Evolutionary conservation across 441 rosid species (phyloP).

Genomic region (Croton setiger): DNA sequence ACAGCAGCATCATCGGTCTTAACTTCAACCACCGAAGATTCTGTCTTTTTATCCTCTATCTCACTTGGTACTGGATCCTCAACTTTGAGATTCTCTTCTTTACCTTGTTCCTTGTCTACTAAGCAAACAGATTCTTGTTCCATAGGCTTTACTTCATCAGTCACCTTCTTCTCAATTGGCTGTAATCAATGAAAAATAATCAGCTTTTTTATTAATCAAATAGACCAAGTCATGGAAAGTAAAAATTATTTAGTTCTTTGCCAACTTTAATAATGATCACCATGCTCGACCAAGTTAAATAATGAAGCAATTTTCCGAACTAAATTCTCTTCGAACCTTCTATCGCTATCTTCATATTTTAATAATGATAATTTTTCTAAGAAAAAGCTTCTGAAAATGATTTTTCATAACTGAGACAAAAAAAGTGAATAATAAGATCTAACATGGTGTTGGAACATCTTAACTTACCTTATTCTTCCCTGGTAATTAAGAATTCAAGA

Average conservation of each 20-base stretch:
- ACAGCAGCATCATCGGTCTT: conserved; percentile 3
- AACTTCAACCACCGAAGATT: conserved; percentile 9
- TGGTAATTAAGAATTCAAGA: no score
- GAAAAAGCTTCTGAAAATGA: no score
- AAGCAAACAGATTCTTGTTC: not conserved
- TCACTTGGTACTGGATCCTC: conserved; percentile 1
- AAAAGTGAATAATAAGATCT: no score
- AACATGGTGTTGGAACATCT: no score
- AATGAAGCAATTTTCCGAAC: no score
- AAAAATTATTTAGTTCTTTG: not conserved
- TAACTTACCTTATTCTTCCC: no score
- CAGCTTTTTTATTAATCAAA: not conserved
- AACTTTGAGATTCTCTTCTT: not conserved
- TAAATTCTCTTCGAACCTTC: no score
- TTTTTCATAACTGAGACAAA: no score
- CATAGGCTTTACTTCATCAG: conserved; percentile 9
- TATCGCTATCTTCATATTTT: no score
- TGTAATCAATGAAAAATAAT: conserved; percentile 5
- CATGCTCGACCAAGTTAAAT: no score
- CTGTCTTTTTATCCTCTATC: conserved; percentile 6
- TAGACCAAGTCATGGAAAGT: not conserved
- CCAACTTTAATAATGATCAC: no score
- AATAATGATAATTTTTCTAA: no score
- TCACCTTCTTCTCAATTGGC: conserved; percentile 21
- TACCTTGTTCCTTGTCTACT: not conserved